Evolutionary conservation across 2,329 filamentous ascomycete species (phyloP), one percentile per base, ranked within the genome.

Genomic region (Curvularia spicifera): DNA sequence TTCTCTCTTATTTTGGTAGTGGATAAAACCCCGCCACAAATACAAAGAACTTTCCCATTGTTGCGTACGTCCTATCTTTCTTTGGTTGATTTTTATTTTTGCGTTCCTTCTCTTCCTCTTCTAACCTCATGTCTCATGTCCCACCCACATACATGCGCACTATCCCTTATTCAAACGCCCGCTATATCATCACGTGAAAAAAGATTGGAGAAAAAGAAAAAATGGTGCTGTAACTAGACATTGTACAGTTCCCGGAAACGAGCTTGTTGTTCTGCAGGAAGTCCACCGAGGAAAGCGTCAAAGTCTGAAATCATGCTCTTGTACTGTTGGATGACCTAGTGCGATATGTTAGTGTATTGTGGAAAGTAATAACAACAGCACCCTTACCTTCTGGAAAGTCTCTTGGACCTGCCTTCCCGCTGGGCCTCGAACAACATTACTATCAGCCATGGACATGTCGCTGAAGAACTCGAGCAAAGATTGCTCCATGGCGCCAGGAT

Each of bases 401-500:
- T 63, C 56, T 33, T 53, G 56, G 77, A 96, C 96, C 39, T 86
- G 84, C 57, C 81, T 87, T 57, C 83, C 83, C 53, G 86, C 80
- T 61, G 88, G 84, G 31, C 81, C 86, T 86, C 18, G 39, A 12
- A 81, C 70, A 40, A 80, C 76, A 75, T 93, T 81, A 56, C 75
- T 77, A 15, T 83, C 82, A 59, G 84, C 96, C 59, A 85, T 83
- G 15, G 94, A 91, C 79, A 98, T 96, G 56, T 91, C 85, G 51
- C 83, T 85, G 76, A 99, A 96, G 78, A 95, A 96, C 56, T 90
- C 86, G 35, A 89, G 82, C 40, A 99, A 82, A 57, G 88, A 90
- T 66, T 89, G 89, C 78, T 98, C 95, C 87, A 99, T 94, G 1
- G 93, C 92, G 72, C 93, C 87, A 0, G 95, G 95, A 71, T 98